Evolutionary conservation across 495 filamentous ascomycete genomes (phyloP).

Genomic region (Clavariopsis aquatica): DNA sequence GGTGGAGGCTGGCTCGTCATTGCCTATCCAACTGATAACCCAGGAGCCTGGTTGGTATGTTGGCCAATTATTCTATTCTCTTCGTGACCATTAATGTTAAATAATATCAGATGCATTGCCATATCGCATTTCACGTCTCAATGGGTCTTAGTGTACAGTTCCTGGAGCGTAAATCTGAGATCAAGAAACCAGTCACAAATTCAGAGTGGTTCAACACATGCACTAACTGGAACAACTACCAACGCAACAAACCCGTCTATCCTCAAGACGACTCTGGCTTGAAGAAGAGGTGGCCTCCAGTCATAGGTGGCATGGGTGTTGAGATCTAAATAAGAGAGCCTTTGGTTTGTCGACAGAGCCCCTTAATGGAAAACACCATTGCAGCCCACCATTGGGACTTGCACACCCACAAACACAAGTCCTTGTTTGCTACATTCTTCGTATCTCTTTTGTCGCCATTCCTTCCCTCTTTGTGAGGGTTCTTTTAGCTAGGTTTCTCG

Average conservation of each 20-base stretch:
- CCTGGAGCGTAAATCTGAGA: slow-evolving; percentile 36
- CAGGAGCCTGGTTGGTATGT: slow-evolving; percentile 35
- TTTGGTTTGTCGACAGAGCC: no score
- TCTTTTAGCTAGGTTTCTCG: not conserved
- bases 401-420: no score
- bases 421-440: not conserved
- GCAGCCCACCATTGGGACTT: no score
- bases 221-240: slow-evolving; percentile 30
- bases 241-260: slow-evolving; percentile 20
- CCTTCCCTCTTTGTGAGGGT: not conserved
- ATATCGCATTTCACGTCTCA: slow-evolving; percentile 43
- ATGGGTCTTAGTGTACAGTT: slow-evolving; percentile 42
- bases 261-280: slow-evolving; percentile 35
- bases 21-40: slow-evolving; percentile 42
- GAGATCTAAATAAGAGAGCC: not conserved
- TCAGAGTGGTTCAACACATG: slow-evolving; percentile 33
- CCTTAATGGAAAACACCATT: no score
- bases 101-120: slow-evolving; percentile 38
- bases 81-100: not conserved
- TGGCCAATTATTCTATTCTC: not conserved
- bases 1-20: slow-evolving; percentile 41
- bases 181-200: slow-evolving; percentile 10
- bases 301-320: slow-evolving; percentile 3
- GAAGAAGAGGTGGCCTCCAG: slow-evolving; percentile 33
- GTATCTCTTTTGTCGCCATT: not conserved